A percentile compares a stretch with the other conserved stretches of the same genome.
These are phyloP conservation scores for Capsicum baccatum DNA, from an alignment of 257 asterid genomes.

Conservation along the genomic window DNA sequence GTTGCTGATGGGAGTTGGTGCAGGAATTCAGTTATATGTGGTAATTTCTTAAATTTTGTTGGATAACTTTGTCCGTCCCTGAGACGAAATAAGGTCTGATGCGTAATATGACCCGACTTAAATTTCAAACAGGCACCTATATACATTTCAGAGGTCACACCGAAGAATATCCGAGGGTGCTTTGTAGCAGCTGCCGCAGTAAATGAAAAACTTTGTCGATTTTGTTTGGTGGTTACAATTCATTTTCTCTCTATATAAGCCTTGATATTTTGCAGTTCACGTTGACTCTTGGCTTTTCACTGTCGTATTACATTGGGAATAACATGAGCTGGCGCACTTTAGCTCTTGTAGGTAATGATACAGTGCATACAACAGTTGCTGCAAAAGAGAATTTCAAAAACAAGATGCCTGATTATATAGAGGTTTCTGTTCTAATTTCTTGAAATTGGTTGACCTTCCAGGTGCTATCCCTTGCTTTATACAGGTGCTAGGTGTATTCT, in stretches of 20 bases:
- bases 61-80: not conserved
- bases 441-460: not conserved
- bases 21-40: conserved; percentile 38
- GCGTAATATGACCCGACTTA: not conserved
- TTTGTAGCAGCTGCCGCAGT: conserved; percentile 33
- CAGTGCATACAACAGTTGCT: not conserved
- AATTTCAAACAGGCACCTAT: conserved; percentile 34
- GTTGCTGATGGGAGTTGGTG: conserved; percentile 36
- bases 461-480: conserved; percentile 41
- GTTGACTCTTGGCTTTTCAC: conserved; percentile 28
- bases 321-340: conserved; percentile 38
- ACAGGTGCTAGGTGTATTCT: conserved; percentile 37
- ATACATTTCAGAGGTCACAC: conserved; percentile 42
- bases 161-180: conserved; percentile 36
- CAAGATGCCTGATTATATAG: conserved; percentile 15
- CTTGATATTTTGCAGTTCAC: conserved; percentile 29
- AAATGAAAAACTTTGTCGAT: conserved; percentile 19
- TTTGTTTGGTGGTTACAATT: not conserved
- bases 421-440: not conserved
- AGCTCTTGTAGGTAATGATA: conserved; percentile 41
- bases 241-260: not conserved
- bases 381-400: not conserved
- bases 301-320: conserved; percentile 41
- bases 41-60: conserved; percentile 17
- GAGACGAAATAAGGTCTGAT: not conserved